Conservation (phyloP, 805 yeast genomes). For the Kazachstania psychrophila region DNA sequence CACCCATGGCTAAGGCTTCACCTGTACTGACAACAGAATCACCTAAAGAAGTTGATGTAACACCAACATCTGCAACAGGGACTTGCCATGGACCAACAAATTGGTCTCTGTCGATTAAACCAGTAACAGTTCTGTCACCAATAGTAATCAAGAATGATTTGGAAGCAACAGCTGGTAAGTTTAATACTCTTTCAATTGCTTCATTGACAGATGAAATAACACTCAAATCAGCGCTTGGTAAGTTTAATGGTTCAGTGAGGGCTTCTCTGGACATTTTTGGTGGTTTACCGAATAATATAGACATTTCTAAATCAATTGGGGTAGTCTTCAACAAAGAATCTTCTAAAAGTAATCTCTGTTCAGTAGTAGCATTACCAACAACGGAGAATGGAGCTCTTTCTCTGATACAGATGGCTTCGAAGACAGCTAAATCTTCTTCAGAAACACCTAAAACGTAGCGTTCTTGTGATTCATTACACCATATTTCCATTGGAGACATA, state of each 20-base stretch:
- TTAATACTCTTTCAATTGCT: slow-evolving; percentile 73
- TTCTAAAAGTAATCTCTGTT: slow-evolving; percentile 69
- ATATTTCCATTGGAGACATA: slow-evolving; percentile 98
- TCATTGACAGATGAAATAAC: slow-evolving; percentile 40
- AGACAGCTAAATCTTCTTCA: slow-evolving; percentile 60
- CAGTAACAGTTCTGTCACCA: slow-evolving; percentile 97
- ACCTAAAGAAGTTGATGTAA: slow-evolving; percentile 84
- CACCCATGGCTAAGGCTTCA: slow-evolving; percentile 97
- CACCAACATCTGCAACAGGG: slow-evolving; percentile 98
- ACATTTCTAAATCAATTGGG: slow-evolving; percentile 94
- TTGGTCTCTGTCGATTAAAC: slow-evolving; percentile 93
- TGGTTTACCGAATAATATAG: slow-evolving; percentile 89
- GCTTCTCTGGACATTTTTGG: slow-evolving; percentile 87
- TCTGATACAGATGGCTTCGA: slow-evolving; percentile 76
- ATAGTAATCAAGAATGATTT: slow-evolving; percentile 93
- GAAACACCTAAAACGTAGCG: slow-evolving; percentile 92
- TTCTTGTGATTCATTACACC: slow-evolving; percentile 99
- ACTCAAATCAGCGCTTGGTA: slow-evolving; percentile 33
- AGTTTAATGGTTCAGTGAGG: slow-evolving; percentile 46
- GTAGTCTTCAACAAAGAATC: slow-evolving; percentile 71
- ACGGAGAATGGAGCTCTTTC: slow-evolving; percentile 96
- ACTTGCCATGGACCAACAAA: slow-evolving; percentile 99
- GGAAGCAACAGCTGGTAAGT: slow-evolving; percentile 89
- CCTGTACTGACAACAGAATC: slow-evolving; percentile 66
- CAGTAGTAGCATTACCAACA: slow-evolving; percentile 88